Percentiles rank a stretch among this genome's conserved stretches.
Evolutionary conservation across 2,329 filamentous ascomycete genomes (phyloP).

Genomic region (Pleomassaria siparia): DNA sequence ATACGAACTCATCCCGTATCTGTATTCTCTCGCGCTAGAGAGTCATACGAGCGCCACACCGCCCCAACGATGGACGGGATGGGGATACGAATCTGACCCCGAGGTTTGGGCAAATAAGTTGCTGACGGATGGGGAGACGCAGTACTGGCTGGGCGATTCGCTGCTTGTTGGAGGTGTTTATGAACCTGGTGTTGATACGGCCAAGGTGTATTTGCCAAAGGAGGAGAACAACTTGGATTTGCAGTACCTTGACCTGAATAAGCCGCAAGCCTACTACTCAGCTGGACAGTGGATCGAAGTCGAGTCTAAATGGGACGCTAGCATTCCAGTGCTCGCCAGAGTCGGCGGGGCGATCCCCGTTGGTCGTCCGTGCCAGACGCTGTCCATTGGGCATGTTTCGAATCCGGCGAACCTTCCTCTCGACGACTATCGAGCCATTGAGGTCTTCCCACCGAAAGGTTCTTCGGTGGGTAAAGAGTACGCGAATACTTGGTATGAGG

Average conservation of each 20-base stretch:
- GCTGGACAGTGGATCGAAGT: conserved; percentile 58
- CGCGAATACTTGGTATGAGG: conserved; percentile 56
- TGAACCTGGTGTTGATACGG: conserved; percentile 57
- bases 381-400: conserved; percentile 52
- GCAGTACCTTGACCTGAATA: conserved; percentile 65
- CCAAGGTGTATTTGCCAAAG: conserved; percentile 64
- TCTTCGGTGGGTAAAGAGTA: conserved; percentile 39
- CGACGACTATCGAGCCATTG: conserved; percentile 59
- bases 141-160: conserved; percentile 72
- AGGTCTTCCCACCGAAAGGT: conserved; percentile 57
- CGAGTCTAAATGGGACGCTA: conserved; percentile 53
- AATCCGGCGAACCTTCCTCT: conserved; percentile 50
- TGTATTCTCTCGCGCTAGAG: conserved; percentile 66
- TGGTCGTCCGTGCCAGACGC: conserved; percentile 54
- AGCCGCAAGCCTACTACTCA: conserved; percentile 59
- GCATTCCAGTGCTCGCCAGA: conserved; percentile 59
- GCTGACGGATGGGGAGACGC: conserved; percentile 65
- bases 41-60: conserved; percentile 64
- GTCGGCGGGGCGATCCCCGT: conserved; percentile 58
- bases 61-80: conserved; percentile 72
- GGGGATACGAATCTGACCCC: conserved; percentile 68
- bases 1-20: conserved; percentile 71
- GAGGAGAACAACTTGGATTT: conserved; percentile 45
- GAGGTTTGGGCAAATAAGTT: conserved; percentile 63
- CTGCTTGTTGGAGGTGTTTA: conserved; percentile 70